These are phyloP conservation scores for Cruciata laevipes DNA, from an alignment of 257 asterid species.

Conservation along the genomic window DNA sequence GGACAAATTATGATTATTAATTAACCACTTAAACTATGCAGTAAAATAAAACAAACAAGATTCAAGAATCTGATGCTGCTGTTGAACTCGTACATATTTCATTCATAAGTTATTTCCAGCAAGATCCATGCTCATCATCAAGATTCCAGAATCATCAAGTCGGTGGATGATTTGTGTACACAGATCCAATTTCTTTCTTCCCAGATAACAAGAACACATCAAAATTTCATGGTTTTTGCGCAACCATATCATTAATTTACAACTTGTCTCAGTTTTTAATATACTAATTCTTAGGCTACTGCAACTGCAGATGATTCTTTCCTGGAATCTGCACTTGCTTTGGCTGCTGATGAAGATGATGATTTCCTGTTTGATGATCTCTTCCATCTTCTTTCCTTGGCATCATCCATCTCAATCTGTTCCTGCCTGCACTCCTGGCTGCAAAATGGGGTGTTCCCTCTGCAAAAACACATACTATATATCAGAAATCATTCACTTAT, in stretches of 20 bases:
- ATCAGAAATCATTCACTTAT: neutral
- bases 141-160: neutral
- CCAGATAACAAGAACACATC: neutral
- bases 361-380: conserved; percentile 37
- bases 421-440: conserved; percentile 93
- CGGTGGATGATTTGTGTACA: neutral
- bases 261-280: neutral
- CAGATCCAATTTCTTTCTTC: neutral
- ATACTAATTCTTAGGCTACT: conserved; percentile 39
- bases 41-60: neutral
- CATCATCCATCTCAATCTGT: conserved; percentile 89
- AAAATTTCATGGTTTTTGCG: neutral
- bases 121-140: neutral
- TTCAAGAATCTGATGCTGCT: neutral
- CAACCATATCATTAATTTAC: neutral
- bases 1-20: neutral
- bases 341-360: neutral
- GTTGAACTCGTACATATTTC: neutral
- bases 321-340: conserved; percentile 26
- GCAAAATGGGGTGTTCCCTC: conserved; percentile 90
- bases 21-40: neutral
- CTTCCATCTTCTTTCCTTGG: conserved; percentile 55
- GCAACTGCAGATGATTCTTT: conserved; percentile 55
- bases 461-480: conserved; percentile 30
- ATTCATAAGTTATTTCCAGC: neutral